Conservation (phyloP, 352 stramenopile species). For the Globisporangium cylindrosporum region DNA sequence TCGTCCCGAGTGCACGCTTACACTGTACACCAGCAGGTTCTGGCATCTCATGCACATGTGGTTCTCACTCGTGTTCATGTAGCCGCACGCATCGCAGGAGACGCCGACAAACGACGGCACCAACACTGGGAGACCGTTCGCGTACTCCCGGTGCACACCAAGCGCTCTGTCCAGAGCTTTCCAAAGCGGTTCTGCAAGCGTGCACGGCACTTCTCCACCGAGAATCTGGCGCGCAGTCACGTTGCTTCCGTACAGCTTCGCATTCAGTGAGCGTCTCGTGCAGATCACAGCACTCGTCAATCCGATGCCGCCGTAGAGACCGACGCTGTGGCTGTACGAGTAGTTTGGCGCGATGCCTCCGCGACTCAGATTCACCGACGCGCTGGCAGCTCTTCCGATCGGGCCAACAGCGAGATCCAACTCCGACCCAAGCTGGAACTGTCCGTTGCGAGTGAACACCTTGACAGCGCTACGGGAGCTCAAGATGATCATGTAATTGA, state of each 20-base stretch:
- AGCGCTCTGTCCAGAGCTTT: slow-evolving; percentile 58
- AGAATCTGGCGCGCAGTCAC: slow-evolving; percentile 68
- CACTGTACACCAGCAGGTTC: slow-evolving; percentile 68
- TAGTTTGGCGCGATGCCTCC: slow-evolving; percentile 75
- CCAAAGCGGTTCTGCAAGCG: slow-evolving; percentile 62
- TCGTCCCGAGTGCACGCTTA: slow-evolving; percentile 63
- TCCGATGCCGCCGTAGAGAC: slow-evolving; percentile 77
- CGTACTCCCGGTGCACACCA: slow-evolving; percentile 58
- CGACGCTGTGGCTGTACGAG: slow-evolving; percentile 87
- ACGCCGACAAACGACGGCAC: slow-evolving; percentile 42
- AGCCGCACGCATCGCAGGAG: slow-evolving; percentile 53
- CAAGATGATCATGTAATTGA: slow-evolving; percentile 83
- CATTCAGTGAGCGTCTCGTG: slow-evolving; percentile 79
- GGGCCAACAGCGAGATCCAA: slow-evolving; percentile 68
- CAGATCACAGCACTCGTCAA: slow-evolving; percentile 70
- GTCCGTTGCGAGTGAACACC: slow-evolving; percentile 73
- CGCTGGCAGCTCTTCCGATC: slow-evolving; percentile 64
- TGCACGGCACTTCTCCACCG: slow-evolving; percentile 61
- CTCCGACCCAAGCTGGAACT: slow-evolving; percentile 74
- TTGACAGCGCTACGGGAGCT: slow-evolving; percentile 73
- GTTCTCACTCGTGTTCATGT: slow-evolving; percentile 42
- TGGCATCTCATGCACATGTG: slow-evolving; percentile 52
- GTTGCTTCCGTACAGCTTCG: slow-evolving; percentile 85
- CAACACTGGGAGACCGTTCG: slow-evolving; percentile 56
- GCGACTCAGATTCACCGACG: slow-evolving; percentile 54